These are phyloP conservation scores for Moesziomyces sp. DNA, from an alignment of 1,284 basidiomycete species.

Conservation along the genomic window DNA sequence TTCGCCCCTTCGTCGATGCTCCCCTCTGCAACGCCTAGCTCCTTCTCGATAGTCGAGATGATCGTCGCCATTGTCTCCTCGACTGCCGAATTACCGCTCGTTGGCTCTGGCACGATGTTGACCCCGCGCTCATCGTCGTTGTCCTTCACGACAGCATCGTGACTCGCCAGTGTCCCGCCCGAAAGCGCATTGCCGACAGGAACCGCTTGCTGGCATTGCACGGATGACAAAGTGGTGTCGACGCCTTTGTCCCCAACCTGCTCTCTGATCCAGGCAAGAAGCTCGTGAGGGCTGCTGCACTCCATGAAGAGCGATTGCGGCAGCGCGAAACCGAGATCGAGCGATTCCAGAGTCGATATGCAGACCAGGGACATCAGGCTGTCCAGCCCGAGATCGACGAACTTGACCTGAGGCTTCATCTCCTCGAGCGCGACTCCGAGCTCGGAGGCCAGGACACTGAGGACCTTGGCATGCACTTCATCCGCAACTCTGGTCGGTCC, in stretches of 20 bases:
- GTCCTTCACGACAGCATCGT: not conserved
- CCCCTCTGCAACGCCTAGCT: constrained; percentile 35
- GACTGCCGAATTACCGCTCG: constrained; percentile 4
- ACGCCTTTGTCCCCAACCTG: constrained; percentile 16
- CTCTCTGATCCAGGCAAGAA: constrained; percentile 28
- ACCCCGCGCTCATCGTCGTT: not conserved
- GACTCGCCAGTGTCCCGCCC: not conserved
- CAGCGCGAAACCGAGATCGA: constrained; percentile 32
- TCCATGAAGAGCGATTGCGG: constrained; percentile 50
- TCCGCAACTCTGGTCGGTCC: constrained; percentile 3
- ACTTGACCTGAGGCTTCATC: constrained; percentile 31
- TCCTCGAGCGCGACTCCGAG: constrained; percentile 34
- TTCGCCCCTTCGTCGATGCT: constrained; percentile 31
- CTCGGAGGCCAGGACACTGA: constrained; percentile 32
- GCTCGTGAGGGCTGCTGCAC: constrained; percentile 33
- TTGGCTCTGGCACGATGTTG: not conserved
- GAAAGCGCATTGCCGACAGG: not conserved
- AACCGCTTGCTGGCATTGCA: not conserved
- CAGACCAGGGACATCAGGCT: constrained; percentile 51
- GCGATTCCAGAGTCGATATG: constrained; percentile 38
- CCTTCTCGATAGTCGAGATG: constrained; percentile 31
- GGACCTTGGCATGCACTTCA: constrained; percentile 16
- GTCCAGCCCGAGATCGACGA: constrained; percentile 49
- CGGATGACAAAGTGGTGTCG: not conserved
- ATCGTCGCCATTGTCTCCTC: constrained; percentile 21